phyloP scores from a whole-genome alignment of 192 early-diverging fungal species.

The Coemansia guatemalensis region DNA sequence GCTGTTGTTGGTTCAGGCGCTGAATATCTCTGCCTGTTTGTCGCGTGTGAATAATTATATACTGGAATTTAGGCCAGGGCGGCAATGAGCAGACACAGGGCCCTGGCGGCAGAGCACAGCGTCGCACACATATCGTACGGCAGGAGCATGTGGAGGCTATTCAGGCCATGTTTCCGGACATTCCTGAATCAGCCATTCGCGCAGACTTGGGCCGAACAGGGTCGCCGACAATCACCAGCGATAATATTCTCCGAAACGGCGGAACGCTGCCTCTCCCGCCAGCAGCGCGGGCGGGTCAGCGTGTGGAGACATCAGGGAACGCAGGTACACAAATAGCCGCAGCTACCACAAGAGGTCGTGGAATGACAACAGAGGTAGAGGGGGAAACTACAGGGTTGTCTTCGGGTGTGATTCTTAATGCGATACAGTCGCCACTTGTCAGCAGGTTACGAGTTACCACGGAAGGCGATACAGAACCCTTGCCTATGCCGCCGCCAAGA shows the following conservation, averaged over 20 bases:
- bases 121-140: slow-evolving; percentile 38
- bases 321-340: background rate
- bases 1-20: too few relatives aligned
- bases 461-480: slow-evolving; percentile 12
- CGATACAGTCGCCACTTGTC: slow-evolving; percentile 42
- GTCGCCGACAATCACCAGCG: slow-evolving; percentile 77
- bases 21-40: background rate
- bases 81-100: slow-evolving; percentile 29
- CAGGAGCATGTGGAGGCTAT: slow-evolving; percentile 65
- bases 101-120: slow-evolving; percentile 14
- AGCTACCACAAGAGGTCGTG: background rate
- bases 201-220: slow-evolving; percentile 77
- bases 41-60: background rate
- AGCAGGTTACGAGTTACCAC: slow-evolving; percentile 32
- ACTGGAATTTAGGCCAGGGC: slow-evolving; percentile 27
- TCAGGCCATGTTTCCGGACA: slow-evolving; percentile 79
- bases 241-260: slow-evolving; percentile 72
- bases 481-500: slow-evolving; percentile 37
- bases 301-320: slow-evolving; percentile 5
- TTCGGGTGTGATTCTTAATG: slow-evolving; percentile 32
- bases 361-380: background rate
- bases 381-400: slow-evolving; percentile 9
- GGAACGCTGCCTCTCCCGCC: slow-evolving; percentile 44
- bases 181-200: slow-evolving; percentile 71
- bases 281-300: slow-evolving; percentile 25